Conservation (phyloP, 257 asterid species). For the Catharanthus roseus region DNA sequence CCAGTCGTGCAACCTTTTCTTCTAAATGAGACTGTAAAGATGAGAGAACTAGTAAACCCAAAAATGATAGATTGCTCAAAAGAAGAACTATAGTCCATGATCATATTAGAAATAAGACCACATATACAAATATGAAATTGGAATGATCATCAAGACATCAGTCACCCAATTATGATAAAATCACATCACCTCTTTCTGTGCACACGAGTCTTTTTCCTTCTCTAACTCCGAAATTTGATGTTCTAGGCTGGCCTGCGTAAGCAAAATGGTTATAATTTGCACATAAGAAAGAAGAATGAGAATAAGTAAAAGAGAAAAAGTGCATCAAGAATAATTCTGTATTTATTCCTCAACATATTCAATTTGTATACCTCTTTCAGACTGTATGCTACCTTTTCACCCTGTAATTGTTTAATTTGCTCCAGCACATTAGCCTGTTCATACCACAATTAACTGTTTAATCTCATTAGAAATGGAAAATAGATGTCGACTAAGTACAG, state of each 20-base stretch:
- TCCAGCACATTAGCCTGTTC: conserved; percentile 40
- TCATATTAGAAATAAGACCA: background rate
- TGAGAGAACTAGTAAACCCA: conserved; percentile 14
- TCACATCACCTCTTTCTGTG: conserved; percentile 49
- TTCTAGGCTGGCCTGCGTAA: conserved; percentile 45
- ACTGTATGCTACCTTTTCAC: conserved; percentile 34
- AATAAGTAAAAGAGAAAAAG: conserved; percentile 1
- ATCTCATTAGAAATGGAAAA: background rate
- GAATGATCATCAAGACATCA: background rate
- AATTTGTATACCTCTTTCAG: conserved; percentile 41
- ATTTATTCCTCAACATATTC: conserved; percentile 9
- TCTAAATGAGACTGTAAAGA: conserved; percentile 35
- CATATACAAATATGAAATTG: background rate
- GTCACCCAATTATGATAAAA: conserved; percentile 1
- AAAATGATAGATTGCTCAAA: background rate
- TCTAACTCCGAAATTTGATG: conserved; percentile 41
- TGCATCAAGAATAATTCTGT: background rate
- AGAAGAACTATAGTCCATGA: background rate
- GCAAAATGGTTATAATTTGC: conserved; percentile 26
- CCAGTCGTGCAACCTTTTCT: conserved; percentile 32
- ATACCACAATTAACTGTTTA: conserved; percentile 8
- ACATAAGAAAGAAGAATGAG: background rate
- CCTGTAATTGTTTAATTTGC: conserved; percentile 34
- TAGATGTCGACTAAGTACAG: background rate
- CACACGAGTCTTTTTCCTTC: conserved; percentile 36